Conservation (phyloP, 2,329 filamentous ascomycete genomes). For the Neospermospora avenae region DNA sequence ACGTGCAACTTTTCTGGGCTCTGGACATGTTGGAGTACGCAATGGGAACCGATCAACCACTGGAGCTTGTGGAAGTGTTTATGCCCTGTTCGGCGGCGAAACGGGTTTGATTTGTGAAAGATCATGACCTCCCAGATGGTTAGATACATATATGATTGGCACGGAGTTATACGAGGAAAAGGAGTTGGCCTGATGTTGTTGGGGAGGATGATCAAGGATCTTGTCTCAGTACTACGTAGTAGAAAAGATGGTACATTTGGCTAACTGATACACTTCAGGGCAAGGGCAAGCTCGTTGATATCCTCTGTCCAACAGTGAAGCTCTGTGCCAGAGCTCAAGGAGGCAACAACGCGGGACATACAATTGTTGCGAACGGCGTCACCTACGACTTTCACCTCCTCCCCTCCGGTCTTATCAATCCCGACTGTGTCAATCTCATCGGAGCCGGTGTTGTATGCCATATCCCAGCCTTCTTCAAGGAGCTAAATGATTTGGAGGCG, state of each 20-base stretch:
- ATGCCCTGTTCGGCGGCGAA: too few relatives aligned
- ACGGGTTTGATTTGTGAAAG: too few relatives aligned
- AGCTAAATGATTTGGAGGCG: slow-evolving; percentile 56
- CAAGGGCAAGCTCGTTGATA: slow-evolving; percentile 58
- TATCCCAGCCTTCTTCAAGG: slow-evolving; percentile 63
- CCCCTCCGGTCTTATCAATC: slow-evolving; percentile 69
- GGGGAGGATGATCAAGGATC: too few relatives aligned
- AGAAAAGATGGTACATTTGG: background rate
- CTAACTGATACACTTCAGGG: slow-evolving; percentile 18
- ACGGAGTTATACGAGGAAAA: too few relatives aligned
- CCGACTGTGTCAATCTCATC: slow-evolving; percentile 68
- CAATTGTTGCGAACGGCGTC: slow-evolving; percentile 39
- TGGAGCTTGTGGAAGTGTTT: too few relatives aligned
- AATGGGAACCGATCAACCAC: too few relatives aligned
- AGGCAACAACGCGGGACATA: slow-evolving; percentile 50
- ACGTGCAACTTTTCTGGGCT: background rate
- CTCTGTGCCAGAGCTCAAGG: slow-evolving; percentile 35
- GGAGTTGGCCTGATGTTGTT: too few relatives aligned
- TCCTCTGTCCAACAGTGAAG: slow-evolving; percentile 37
- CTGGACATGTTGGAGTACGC: background rate
- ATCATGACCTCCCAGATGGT: too few relatives aligned
- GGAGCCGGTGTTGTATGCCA: slow-evolving; percentile 68
- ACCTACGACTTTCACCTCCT: slow-evolving; percentile 53
- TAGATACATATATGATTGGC: too few relatives aligned
- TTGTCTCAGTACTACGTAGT: too few relatives aligned